phyloP scores from a whole-genome alignment of 179 eudicot species.

The Nepenthes alata region DNA sequence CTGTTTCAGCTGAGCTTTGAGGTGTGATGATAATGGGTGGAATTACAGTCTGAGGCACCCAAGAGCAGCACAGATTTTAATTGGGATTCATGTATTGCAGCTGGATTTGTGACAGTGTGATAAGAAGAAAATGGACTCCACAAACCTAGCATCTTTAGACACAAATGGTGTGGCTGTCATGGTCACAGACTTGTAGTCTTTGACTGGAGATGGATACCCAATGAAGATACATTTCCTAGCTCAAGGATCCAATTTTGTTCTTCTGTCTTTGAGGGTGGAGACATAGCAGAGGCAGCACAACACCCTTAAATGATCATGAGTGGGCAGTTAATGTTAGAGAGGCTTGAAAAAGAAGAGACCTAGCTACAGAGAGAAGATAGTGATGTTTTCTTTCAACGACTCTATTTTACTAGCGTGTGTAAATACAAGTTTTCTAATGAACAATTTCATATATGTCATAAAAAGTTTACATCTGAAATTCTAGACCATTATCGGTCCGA shows the following conservation, averaged over 20 bases:
- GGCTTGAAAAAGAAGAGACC: background rate
- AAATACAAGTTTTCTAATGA: background rate
- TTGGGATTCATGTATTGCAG: too few species aligned
- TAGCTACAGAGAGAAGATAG: background rate
- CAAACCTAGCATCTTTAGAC: too few species aligned
- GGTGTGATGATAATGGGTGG: too few species aligned
- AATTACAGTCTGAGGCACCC: too few species aligned
- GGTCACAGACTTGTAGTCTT: too few species aligned
- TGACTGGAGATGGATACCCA: background rate
- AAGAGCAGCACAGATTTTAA: too few species aligned
- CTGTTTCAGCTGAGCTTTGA: too few species aligned
- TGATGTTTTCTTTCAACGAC: background rate
- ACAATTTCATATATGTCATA: background rate
- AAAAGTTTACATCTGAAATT: constrained; percentile 2
- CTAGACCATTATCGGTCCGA: constrained; percentile 2
- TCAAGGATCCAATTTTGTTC: background rate
- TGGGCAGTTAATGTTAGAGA: background rate
- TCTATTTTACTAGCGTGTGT: background rate
- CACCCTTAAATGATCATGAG: background rate
- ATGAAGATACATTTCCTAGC: background rate
- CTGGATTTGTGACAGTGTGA: too few species aligned
- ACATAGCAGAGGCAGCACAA: constrained; percentile 1
- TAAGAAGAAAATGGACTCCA: too few species aligned
- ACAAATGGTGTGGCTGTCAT: too few species aligned
- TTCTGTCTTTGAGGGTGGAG: too few species aligned